These are phyloP conservation scores for Pisolithus sp. DNA, from an alignment of 768 basidiomycete species.

Conservation along the genomic window DNA sequence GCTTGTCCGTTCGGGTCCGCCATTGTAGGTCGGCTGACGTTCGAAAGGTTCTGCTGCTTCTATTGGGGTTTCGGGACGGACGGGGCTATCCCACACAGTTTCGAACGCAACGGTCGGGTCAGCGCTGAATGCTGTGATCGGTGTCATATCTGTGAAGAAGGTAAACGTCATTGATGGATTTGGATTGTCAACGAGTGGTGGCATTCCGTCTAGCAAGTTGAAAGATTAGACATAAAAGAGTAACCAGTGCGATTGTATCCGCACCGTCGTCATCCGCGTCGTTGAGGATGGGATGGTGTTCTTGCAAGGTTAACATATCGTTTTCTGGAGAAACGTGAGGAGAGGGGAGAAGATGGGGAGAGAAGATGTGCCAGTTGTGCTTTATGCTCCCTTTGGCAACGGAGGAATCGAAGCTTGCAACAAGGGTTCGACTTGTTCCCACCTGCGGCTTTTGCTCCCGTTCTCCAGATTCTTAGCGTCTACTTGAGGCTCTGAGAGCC, in stretches of 20 bases:
- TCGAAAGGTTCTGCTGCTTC: constrained; percentile 13
- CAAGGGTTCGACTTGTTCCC: constrained; percentile 19
- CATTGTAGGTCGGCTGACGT: constrained; percentile 20
- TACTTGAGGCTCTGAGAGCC: neutral
- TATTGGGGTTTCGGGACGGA: constrained; percentile 12
- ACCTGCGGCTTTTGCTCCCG: constrained; percentile 16
- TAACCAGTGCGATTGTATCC: neutral
- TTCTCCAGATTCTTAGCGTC: constrained; percentile 8
- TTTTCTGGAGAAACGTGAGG: neutral
- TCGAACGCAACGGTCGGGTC: constrained; percentile 31
- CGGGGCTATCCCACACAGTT: constrained; percentile 25
- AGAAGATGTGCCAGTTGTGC: constrained; percentile 19
- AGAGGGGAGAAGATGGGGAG: constrained; percentile 6
- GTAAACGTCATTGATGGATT: constrained; percentile 50
- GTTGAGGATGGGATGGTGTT: constrained; percentile 19
- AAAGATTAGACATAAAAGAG: constrained; percentile 6
- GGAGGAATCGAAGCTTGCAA: constrained; percentile 24
- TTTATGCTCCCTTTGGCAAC: constrained; percentile 32
- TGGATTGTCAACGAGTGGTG: constrained; percentile 48
- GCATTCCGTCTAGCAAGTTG: constrained; percentile 38
- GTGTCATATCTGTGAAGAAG: constrained; percentile 56
- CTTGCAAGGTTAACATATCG: constrained; percentile 25
- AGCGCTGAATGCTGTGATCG: constrained; percentile 40
- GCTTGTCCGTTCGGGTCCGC: constrained; percentile 31
- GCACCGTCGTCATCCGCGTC: constrained; percentile 34